These are phyloP conservation scores for Flaveria brownii DNA, from an alignment of 129 eudicot genomes.

Conservation along the genomic window DNA sequence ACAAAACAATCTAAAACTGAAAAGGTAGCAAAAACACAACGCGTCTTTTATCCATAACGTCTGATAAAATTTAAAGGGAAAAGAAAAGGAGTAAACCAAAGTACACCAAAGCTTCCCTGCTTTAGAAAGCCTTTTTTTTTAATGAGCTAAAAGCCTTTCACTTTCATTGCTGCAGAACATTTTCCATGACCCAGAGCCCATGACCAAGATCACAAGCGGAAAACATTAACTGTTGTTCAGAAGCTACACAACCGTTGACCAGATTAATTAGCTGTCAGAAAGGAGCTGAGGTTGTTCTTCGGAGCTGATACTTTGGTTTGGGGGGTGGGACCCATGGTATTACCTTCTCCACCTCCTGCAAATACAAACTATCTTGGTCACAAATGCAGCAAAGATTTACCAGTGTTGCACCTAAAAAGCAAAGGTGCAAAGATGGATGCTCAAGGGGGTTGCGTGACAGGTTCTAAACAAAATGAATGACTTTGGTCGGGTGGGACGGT, in stretches of 20 bases:
- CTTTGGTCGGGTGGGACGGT: background rate
- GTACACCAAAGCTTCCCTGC: slow-evolving; percentile 11
- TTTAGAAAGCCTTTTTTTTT: background rate
- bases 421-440: background rate
- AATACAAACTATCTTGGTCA: slow-evolving; percentile 23
- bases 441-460: background rate
- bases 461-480: background rate
- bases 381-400: background rate
- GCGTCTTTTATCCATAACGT: background rate
- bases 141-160: slow-evolving; percentile 4
- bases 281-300: slow-evolving; percentile 72
- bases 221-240: slow-evolving; percentile 2
- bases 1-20: background rate
- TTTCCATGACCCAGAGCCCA: background rate
- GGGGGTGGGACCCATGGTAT: slow-evolving; percentile 70
- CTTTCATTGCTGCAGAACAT: slow-evolving; percentile 7
- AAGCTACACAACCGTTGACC: slow-evolving; percentile 19
- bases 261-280: slow-evolving; percentile 31
- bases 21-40: background rate
- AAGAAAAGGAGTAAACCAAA: background rate
- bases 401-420: background rate
- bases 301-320: slow-evolving; percentile 69
- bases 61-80: background rate
- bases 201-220: slow-evolving; percentile 2
- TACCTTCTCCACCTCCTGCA: slow-evolving; percentile 70